Conservation (phyloP, 495 filamentous ascomycete species). For the Neurospora terricola region DNA sequence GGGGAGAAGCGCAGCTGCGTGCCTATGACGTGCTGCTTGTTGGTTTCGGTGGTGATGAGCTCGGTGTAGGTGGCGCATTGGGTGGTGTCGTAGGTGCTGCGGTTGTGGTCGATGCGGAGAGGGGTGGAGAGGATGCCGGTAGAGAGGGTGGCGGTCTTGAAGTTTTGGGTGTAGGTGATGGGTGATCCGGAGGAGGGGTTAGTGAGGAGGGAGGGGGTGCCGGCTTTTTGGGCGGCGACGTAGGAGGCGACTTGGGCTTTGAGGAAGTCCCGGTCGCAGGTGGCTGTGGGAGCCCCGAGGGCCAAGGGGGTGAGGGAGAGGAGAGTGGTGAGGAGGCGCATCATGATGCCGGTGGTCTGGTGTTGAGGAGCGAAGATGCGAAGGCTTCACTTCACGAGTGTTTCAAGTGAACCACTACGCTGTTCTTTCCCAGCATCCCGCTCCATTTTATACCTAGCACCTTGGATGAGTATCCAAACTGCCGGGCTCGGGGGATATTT, state of each 20-base stretch:
- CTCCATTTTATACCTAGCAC: not conserved
- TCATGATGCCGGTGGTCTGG: not conserved
- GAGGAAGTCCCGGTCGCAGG: conserved; percentile 14
- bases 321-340: not conserved
- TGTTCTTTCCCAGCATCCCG: not conserved
- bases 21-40: conserved; percentile 39
- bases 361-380: not conserved
- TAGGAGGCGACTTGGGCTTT: conserved; percentile 16
- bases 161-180: conserved; percentile 25
- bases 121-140: conserved; percentile 31
- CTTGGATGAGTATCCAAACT: not conserved
- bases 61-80: conserved; percentile 45
- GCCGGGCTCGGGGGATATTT: not conserved
- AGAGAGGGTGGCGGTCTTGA: conserved; percentile 22
- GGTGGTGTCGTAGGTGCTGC: conserved; percentile 36
- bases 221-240: conserved; percentile 35
- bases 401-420: not conserved
- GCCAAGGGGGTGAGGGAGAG: not conserved
- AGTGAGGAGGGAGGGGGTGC: conserved; percentile 21
- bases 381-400: fast-evolving
- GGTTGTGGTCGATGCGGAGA: conserved; percentile 37
- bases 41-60: conserved; percentile 32
- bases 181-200: not conserved
- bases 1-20: conserved; percentile 33
- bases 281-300: not conserved